These are phyloP conservation scores for Suillus lakei DNA, from an alignment of 768 basidiomycete species.

Conservation along the genomic window DNA sequence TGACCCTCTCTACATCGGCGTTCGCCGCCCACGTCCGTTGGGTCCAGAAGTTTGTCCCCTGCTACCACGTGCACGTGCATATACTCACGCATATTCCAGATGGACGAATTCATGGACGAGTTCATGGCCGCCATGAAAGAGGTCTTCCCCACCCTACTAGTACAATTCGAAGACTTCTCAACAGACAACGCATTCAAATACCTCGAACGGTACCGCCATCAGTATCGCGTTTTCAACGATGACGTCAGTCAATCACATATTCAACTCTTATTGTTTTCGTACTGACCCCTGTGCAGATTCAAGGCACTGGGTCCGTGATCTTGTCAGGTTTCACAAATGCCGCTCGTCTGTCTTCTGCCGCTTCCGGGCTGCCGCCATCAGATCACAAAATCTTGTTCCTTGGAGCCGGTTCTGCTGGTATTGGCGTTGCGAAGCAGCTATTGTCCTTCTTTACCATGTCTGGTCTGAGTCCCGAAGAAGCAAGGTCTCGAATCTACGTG, in stretches of 20 bases:
- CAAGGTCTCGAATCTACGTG: constrained; percentile 69
- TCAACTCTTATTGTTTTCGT: constrained; percentile 6
- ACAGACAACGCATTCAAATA: constrained; percentile 81
- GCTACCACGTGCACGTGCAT: neutral
- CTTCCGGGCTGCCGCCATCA: constrained; percentile 43
- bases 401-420: constrained; percentile 58
- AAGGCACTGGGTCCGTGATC: constrained; percentile 78
- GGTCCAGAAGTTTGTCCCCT: constrained; percentile 43
- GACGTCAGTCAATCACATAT: constrained; percentile 51
- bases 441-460: constrained; percentile 54
- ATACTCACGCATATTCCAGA: constrained; percentile 39
- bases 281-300: constrained; percentile 46
- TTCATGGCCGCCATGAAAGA: constrained; percentile 73
- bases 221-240: constrained; percentile 71
- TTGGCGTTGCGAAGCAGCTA: constrained; percentile 57
- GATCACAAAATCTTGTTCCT: constrained; percentile 64
- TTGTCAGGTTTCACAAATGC: constrained; percentile 79
- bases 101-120: constrained; percentile 76
- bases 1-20: constrained; percentile 79
- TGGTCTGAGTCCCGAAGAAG: constrained; percentile 69
- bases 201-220: constrained; percentile 62
- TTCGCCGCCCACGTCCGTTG: constrained; percentile 57
- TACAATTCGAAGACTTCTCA: constrained; percentile 82
- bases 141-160: constrained; percentile 66
- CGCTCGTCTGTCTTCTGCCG: constrained; percentile 59